Evolutionary conservation across 768 basidiomycete genomes (phyloP).

Genomic region (Boletus pseudopeckii): DNA sequence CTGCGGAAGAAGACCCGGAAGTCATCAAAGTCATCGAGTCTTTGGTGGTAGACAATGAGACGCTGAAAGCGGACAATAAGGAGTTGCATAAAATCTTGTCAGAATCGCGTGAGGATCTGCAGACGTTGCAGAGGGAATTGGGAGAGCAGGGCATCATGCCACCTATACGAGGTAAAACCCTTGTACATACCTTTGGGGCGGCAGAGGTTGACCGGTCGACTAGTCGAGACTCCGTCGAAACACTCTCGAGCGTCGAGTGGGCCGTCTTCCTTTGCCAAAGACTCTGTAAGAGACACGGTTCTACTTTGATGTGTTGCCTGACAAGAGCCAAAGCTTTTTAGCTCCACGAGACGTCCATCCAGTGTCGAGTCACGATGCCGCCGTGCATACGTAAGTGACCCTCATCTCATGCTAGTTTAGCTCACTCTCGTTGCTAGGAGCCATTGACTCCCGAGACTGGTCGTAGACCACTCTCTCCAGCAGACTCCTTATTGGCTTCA

Average conservation of each 20-base stretch:
- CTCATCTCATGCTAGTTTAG: background rate
- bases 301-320: conserved; percentile 27
- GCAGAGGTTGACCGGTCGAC: conserved; percentile 2
- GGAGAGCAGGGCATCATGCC: conserved; percentile 64
- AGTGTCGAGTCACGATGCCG: conserved; percentile 35
- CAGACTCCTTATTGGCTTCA: conserved; percentile 32
- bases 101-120: conserved; percentile 75
- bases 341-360: conserved; percentile 29
- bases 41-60: conserved; percentile 84
- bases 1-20: conserved; percentile 48
- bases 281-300: conserved; percentile 40
- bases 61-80: conserved; percentile 73
- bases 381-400: conserved; percentile 33
- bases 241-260: conserved; percentile 43
- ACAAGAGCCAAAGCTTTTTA: conserved; percentile 22
- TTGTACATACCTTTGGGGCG: background rate
- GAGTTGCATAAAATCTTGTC: conserved; percentile 73
- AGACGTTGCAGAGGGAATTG: conserved; percentile 64
- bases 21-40: conserved; percentile 71
- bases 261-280: conserved; percentile 41
- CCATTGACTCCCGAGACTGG: conserved; percentile 46
- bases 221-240: conserved; percentile 36
- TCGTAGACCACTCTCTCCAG: conserved; percentile 41
- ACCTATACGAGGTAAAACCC: conserved; percentile 41
- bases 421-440: conserved; percentile 30